Evolutionary conservation across 2,329 filamentous ascomycete genomes (phyloP).

Genomic region (Ophiostoma himal-ulmi): DNA sequence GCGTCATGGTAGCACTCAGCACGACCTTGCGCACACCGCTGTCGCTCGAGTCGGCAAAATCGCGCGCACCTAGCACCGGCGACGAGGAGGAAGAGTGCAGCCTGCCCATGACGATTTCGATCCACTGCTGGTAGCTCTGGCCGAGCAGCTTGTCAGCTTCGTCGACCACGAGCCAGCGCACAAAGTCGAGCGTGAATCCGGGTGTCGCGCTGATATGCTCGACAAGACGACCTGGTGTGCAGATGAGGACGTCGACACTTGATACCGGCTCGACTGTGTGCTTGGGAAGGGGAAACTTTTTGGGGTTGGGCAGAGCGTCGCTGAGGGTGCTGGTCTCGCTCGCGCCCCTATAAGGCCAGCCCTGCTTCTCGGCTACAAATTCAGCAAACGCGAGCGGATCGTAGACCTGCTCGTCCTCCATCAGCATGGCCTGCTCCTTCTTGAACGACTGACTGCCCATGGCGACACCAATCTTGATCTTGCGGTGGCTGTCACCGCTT

Average conservation of each 20-base stretch:
- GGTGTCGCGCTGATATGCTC: constrained; percentile 82
- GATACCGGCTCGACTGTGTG: constrained; percentile 62
- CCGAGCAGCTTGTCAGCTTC: constrained; percentile 89
- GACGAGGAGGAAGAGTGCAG: constrained; percentile 35
- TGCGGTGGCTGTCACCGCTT: constrained; percentile 38
- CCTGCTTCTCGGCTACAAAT: constrained; percentile 33
- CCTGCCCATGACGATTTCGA: constrained; percentile 62
- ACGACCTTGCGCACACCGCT: constrained; percentile 69
- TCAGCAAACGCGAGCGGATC: constrained; percentile 54
- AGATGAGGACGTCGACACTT: constrained; percentile 81
- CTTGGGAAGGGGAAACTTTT: constrained; percentile 33
- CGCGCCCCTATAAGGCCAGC: background rate
- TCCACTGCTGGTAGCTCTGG: constrained; percentile 90
- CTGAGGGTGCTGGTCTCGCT: constrained; percentile 27
- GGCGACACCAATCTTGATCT: constrained; percentile 70
- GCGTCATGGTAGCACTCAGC: constrained; percentile 86
- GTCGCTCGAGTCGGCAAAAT: constrained; percentile 48
- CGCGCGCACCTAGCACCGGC: constrained; percentile 45
- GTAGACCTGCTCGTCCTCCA: constrained; percentile 50
- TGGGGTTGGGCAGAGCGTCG: constrained; percentile 35
- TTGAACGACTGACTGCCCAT: constrained; percentile 74
- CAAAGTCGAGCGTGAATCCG: constrained; percentile 70
- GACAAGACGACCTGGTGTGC: constrained; percentile 84
- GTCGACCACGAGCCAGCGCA: constrained; percentile 87
- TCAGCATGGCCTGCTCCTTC: constrained; percentile 49